Conservation (phyloP, 1,284 basidiomycete species). For the Ganoderma leucocontextum region DNA sequence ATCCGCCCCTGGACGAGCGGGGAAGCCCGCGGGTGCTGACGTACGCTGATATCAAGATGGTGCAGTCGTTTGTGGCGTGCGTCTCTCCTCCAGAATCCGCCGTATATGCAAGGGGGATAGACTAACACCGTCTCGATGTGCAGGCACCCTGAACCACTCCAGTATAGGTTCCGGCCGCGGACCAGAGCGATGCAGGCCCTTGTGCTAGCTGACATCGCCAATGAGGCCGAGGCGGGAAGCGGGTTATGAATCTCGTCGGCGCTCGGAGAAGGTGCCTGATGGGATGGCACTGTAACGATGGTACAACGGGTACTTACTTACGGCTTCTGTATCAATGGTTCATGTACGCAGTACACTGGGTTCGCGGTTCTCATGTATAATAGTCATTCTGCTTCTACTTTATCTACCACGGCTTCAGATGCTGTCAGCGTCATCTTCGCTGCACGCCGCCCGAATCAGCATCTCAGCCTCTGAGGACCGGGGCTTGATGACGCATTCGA, state of each 20-base stretch:
- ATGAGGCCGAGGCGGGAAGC: not conserved
- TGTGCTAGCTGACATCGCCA: not conserved
- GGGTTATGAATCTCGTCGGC: not conserved
- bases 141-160: constrained; percentile 4
- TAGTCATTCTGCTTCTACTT: constrained; percentile 4
- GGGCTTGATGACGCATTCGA: constrained; percentile 65
- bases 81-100: not conserved
- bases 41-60: constrained; percentile 8
- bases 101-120: not conserved
- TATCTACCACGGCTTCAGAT: not conserved
- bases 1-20: constrained; percentile 12
- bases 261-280: not conserved
- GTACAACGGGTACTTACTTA: not conserved
- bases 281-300: not conserved
- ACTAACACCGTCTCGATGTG: not conserved
- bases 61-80: constrained; percentile 9
- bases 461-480: constrained; percentile 61
- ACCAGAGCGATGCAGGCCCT: constrained; percentile 1
- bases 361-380: not conserved
- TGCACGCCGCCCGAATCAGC: constrained; percentile 46
- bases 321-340: not conserved
- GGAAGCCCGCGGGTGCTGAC: constrained; percentile 14
- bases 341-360: not conserved
- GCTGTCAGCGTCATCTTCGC: not conserved
- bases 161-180: constrained; percentile 1